A percentile compares a stretch with the other conserved stretches of the same genome.
These are phyloP conservation scores for Geum urbanum DNA, from an alignment of 306 rosid species.

Conservation along the genomic window DNA sequence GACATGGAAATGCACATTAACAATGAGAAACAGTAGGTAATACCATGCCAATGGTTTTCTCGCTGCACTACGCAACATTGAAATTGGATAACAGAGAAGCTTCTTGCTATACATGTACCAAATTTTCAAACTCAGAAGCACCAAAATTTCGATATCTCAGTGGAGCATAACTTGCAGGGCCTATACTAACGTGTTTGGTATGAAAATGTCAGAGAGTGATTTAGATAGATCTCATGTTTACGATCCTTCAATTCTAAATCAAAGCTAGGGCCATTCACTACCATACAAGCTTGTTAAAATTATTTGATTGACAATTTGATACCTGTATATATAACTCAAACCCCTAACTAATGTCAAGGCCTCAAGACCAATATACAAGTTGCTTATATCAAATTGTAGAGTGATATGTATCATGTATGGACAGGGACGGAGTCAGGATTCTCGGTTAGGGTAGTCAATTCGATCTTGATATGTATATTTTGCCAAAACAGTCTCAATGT, in stretches of 20 bases:
- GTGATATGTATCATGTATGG: background rate
- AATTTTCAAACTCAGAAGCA: background rate
- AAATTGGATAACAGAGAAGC: too few relatives aligned
- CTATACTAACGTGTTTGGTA: conserved; percentile 1
- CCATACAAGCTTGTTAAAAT: background rate
- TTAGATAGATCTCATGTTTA: background rate
- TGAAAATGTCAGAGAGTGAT: conserved; percentile 3
- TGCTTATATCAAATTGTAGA: background rate
- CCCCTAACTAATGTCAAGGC: background rate
- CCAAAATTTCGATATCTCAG: background rate
- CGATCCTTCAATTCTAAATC: background rate
- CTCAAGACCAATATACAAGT: background rate
- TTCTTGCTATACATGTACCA: background rate
- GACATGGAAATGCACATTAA: background rate
- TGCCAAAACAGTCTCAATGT: too few relatives aligned
- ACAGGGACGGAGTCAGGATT: too few relatives aligned
- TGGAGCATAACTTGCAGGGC: background rate
- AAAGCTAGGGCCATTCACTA: background rate
- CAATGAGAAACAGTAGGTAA: background rate
- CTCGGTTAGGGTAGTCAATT: too few relatives aligned
- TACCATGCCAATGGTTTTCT: background rate
- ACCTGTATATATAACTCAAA: background rate
- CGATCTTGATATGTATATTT: too few relatives aligned
- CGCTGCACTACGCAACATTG: background rate
- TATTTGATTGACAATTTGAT: background rate